Evolutionary conservation across 2,329 filamentous ascomycete genomes (phyloP), one percentile per base, ranked within the genome.

Genomic region (Seiridium cupressi): DNA sequence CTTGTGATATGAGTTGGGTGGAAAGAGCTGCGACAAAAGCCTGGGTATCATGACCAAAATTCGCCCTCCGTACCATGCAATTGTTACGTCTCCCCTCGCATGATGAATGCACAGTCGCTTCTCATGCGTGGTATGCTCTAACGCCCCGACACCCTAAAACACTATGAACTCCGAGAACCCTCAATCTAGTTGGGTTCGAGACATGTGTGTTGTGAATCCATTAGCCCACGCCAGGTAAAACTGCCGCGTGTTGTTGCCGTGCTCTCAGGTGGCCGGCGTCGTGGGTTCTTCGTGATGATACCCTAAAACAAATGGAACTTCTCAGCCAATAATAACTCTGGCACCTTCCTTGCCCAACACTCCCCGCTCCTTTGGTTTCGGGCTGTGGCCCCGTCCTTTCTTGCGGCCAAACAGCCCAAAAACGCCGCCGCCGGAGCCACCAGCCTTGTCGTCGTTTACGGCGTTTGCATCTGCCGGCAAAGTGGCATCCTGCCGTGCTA

Each of bases 311-410:
- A 38, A 18, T 18, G 10, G 18, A 18, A 38, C 18, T n/a, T 7
- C 44, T 79, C 79, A 90, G 68, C 86, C 88, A 70, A 94, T 89
- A 60, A 94, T 85, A 64, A 92, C 89, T 72, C 95, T 84, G 9
- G 95, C 93, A 13, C 95, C 95, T 73, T 98, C 93, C 72, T 98
- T 98, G 60, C 95, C 95, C 61, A 99, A 73, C 6, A 99, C 93
- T 61, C 95, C 95, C 59, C 92, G 86, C 77, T 98, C 93, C 74
- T 92, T 94, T 34, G 93, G 93, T 78, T 97, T 97, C 1, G 95
- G 95, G 72, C 93, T 97, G 74, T 93, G 88, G 59, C 93, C 92
- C 64, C 93, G 84, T 35, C 93, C 92, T 79, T 92, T 97, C 79
- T 96, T 97, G 69, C 93, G 84, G 65, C 86, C 91, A 62, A 98